Percentiles rank a stretch among this genome's conserved stretches.
Evolutionary conservation across 2,329 filamentous ascomycete species (phyloP).

Genomic region (Pseudogymnoascus sp.): DNA sequence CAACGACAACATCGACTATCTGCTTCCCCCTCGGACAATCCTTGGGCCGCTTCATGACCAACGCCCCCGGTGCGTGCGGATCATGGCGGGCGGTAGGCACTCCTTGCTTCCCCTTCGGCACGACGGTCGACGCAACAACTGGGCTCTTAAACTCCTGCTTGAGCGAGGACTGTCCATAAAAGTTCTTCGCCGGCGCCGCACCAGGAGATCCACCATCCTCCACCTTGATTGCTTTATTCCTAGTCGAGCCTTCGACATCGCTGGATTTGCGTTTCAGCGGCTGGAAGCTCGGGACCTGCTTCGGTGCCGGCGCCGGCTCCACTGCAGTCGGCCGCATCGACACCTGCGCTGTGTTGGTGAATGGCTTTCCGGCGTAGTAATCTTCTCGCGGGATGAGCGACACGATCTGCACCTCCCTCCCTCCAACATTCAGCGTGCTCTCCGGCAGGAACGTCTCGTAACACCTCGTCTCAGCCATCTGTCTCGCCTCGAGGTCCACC

Average conservation of each 20-base stretch:
- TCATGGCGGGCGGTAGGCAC: conserved; percentile 56
- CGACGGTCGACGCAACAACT: conserved; percentile 42
- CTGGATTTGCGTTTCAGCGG: neutral
- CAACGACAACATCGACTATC: conserved; percentile 64
- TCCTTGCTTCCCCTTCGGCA: conserved; percentile 37
- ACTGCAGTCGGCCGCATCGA: conserved; percentile 11
- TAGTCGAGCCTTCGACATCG: neutral
- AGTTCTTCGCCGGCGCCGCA: conserved; percentile 29
- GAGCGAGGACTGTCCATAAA: conserved; percentile 31
- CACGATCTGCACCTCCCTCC: conserved; percentile 63
- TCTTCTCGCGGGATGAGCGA: conserved; percentile 51
- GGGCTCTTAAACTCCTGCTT: conserved; percentile 53
- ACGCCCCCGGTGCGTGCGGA: conserved; percentile 46
- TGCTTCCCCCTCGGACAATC: conserved; percentile 51
- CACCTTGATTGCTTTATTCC: conserved; percentile 18
- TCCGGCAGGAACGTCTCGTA: conserved; percentile 51
- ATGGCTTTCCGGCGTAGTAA: conserved; percentile 41
- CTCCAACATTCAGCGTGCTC: conserved; percentile 51
- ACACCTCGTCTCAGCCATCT: conserved; percentile 50
- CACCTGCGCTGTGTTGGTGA: conserved; percentile 27
- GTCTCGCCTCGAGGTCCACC: conserved; percentile 53
- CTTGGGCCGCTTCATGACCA: conserved; percentile 58
- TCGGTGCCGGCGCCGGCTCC: conserved; percentile 15
- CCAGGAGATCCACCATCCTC: conserved; percentile 11
- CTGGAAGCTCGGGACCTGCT: conserved; percentile 9